Conservation (phyloP, 345 rosid species). For the Turnera subulata region DNA sequence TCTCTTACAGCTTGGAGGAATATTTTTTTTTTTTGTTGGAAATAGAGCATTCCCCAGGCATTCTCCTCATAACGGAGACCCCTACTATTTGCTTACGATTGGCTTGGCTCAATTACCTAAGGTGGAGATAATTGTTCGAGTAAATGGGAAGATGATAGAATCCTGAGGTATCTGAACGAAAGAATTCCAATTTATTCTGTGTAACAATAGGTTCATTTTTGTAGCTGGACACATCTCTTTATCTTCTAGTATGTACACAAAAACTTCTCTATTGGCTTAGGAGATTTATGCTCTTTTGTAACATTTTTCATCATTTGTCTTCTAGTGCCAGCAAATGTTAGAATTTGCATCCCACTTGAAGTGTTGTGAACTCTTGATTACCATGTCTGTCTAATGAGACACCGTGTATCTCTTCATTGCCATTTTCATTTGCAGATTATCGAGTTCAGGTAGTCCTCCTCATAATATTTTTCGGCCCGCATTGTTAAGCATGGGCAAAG, state of each 20-base stretch:
- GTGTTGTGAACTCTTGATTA: neutral
- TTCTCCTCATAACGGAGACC: slow-evolving; percentile 54
- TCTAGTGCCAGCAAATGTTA: neutral
- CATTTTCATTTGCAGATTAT: slow-evolving; percentile 42
- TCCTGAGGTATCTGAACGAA: slow-evolving; percentile 50
- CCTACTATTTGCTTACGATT: slow-evolving; percentile 93
- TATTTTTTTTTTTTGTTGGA: slow-evolving; percentile 81
- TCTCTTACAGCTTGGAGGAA: slow-evolving; percentile 74
- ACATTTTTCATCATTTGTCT: neutral
- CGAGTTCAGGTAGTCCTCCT: slow-evolving; percentile 67
- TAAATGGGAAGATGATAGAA: slow-evolving; percentile 66
- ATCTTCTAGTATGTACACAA: too few relatives aligned
- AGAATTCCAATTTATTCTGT: neutral
- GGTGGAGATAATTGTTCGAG: slow-evolving; percentile 72
- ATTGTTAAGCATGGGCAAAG: neutral
- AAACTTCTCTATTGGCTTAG: neutral
- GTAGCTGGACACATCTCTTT: too few relatives aligned
- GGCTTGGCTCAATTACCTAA: slow-evolving; percentile 94
- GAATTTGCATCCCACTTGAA: neutral
- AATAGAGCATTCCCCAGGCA: slow-evolving; percentile 41
- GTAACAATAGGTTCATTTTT: too few relatives aligned
- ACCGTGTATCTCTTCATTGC: neutral
- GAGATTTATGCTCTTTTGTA: neutral
- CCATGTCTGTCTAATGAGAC: neutral
- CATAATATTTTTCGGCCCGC: neutral